Evolutionary conservation across 2,329 filamentous ascomycete genomes (phyloP), one percentile per base, ranked within the genome.

Genomic region (Ustilaginoidea virens): DNA sequence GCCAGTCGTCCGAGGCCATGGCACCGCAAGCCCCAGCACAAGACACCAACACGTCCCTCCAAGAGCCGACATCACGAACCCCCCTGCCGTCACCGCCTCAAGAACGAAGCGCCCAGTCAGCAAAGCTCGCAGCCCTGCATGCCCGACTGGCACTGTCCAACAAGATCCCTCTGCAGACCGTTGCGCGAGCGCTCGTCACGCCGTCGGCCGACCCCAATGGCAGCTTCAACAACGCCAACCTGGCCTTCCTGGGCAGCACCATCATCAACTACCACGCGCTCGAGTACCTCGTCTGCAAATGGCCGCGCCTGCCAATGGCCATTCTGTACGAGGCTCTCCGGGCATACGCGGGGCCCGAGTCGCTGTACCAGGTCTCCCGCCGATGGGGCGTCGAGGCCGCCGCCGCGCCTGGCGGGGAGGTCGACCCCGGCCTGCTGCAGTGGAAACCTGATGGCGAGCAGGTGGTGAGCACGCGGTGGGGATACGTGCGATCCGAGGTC

Each of bases 371-470:
- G 13, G 68, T 96, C 39, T 73, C 80, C 11, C 62, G 67, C 36
- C 80, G 90, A 57, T 98, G 90, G 90, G 90, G 90, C 56, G 74
- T 96, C 11, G 87, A 96, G 51, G 58, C 65, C 24, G 87, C 82
- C n/a, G 81, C 80, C 8, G 77, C 74, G 13, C 90, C 90, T 1
- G 90, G 87, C 28, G 72, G 72, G 34, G 87, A 96, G 57, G 86
- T 96, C 32, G 90, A 98, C 50, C 77, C 86, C 0, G 90, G 87
- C 5, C 62, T 92, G 30, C 62, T 98, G 35, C 90, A 96, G 50
- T 92, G 85, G 63, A 58, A 58, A 55, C 56, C 56, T 48, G 53
- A 65, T 30, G 42, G 58, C 5, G 47, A 56, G 11, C 60, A 62
- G 13, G 46, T 60, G 14, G 47, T 56, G 28, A 52, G 59, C 50